Evolutionary conservation across 2,329 filamentous ascomycete species (phyloP), one percentile per base, ranked within the genome.

Genomic region (Incumbomyces lentus): DNA sequence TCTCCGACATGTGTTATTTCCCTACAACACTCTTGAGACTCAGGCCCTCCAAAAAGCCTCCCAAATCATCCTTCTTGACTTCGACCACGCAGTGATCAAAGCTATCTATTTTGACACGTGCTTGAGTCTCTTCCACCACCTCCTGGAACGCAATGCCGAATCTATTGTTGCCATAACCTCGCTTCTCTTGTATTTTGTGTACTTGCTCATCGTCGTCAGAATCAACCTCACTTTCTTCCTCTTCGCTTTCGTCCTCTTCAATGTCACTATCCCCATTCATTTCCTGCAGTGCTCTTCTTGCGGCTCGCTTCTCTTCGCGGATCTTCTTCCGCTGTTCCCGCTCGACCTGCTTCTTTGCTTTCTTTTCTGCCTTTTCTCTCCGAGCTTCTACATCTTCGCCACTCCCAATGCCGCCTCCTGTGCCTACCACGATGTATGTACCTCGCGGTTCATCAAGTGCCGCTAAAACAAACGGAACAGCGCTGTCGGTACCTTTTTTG

Each of bases 1-100:
- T 8, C 22, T 26, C 22, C n/a, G n/a, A 26, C 4, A 8, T 26
- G 22, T 26, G 22, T 43, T 38, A 55, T 39, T 47, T 41, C 30
- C 77, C 78, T 47, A 81, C 83, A 14, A 96, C 88, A 47, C 81
- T 81, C 74, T 93, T 94, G 76, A 88, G 82, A 66, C 89, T 95
- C 61, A 98, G 65, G 47, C 83, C 82, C 69, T 98, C 92, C 55
- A 98, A 70, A 63, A 98, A 98, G 0, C 83, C 86, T 13, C 81
- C 79, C 22, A 98, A 68, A 65, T 96, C 92, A 62, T 96, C 92
- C 70, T 95, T 95, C 67, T 82, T 82, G n/a, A 98, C 90, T 64
- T 98, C 92, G 39, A 96, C 89, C 6, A 96, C 92, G 59, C 87
- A 94, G 63, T 95, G 86, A 66, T 98, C 92, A 60, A 98, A 98